Percentiles rank a stretch among this genome's conserved stretches.
Evolutionary conservation across 345 rosid genomes (phyloP).

Genomic region (Reutealis trisperma): DNA sequence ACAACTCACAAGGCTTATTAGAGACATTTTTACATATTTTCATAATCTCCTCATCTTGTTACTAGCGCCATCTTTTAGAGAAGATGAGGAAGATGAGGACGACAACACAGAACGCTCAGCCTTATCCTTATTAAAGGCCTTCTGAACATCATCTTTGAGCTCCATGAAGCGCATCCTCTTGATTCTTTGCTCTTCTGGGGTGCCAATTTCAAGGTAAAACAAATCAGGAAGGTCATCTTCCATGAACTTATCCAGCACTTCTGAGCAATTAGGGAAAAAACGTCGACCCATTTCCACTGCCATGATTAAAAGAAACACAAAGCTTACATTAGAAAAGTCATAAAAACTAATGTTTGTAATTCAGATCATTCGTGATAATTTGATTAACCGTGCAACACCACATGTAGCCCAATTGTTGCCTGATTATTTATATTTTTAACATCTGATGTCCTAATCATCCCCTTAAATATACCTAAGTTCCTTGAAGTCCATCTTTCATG

Average conservation of each 20-base stretch:
- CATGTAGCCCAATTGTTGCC: not conserved
- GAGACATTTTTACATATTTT: conserved; percentile 16
- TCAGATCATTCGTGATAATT: not conserved
- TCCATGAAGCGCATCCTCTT: conserved; percentile 75
- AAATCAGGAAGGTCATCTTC: conserved; percentile 90
- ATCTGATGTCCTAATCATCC: not conserved
- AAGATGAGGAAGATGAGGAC: conserved; percentile 61
- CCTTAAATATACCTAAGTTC: not conserved
- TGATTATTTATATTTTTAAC: not conserved
- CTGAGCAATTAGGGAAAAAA: conserved; percentile 79
- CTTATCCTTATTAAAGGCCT: conserved; percentile 85
- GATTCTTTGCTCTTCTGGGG: conserved; percentile 55
- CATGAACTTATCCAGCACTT: conserved; percentile 93
- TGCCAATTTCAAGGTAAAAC: conserved; percentile 70
- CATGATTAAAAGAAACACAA: conserved; percentile 14
- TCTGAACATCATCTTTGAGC: conserved; percentile 78
- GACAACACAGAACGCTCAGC: conserved; percentile 64
- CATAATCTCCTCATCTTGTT: conserved; percentile 37
- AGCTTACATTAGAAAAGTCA: conserved; percentile 6
- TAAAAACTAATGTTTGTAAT: not conserved
- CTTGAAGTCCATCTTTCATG: not conserved
- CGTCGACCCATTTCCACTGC: conserved; percentile 89
- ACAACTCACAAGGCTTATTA: not conserved
- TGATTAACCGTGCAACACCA: not conserved
- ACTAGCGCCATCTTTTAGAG: conserved; percentile 35